Percentiles rank a stretch among this genome's conserved stretches.
phyloP scores from a whole-genome alignment of 2,329 filamentous ascomycete genomes.

The Ascochyta pisi region DNA sequence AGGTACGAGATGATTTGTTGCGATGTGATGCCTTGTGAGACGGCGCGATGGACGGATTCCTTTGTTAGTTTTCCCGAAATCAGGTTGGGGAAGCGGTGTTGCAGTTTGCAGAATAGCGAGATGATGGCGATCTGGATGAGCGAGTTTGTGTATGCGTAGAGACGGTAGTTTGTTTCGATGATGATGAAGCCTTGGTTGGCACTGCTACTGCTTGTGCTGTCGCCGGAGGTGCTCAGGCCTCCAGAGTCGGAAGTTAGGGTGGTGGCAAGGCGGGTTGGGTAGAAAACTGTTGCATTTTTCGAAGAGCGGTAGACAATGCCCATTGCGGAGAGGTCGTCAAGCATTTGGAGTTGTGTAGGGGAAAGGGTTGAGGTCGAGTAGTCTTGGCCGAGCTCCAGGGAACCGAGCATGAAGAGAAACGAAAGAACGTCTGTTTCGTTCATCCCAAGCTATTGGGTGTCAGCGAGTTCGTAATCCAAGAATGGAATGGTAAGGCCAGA shows the following conservation, averaged over 20 bases:
- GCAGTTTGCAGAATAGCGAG: constrained; percentile 84
- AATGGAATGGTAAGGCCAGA: background rate
- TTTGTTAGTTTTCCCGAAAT: constrained; percentile 91
- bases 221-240: constrained; percentile 66
- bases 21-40: constrained; percentile 88
- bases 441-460: constrained; percentile 65
- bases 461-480: constrained; percentile 3
- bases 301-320: constrained; percentile 79
- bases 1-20: constrained; percentile 96
- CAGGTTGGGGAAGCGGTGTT: constrained; percentile 92
- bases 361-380: constrained; percentile 89
- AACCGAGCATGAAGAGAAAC: constrained; percentile 94
- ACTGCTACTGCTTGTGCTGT: constrained; percentile 56
- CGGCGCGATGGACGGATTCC: constrained; percentile 84
- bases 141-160: constrained; percentile 96
- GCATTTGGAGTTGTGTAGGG: constrained; percentile 81
- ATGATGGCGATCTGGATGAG: constrained; percentile 94
- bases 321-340: constrained; percentile 90
- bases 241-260: constrained; percentile 83
- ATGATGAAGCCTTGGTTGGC: constrained; percentile 81
- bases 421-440: constrained; percentile 93
- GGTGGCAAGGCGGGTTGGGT: constrained; percentile 91
- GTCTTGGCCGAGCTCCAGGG: constrained; percentile 86
- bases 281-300: constrained; percentile 64
- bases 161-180: constrained; percentile 95